Conservation (phyloP, 345 rosid genomes). For the Jatropha curcas region DNA sequence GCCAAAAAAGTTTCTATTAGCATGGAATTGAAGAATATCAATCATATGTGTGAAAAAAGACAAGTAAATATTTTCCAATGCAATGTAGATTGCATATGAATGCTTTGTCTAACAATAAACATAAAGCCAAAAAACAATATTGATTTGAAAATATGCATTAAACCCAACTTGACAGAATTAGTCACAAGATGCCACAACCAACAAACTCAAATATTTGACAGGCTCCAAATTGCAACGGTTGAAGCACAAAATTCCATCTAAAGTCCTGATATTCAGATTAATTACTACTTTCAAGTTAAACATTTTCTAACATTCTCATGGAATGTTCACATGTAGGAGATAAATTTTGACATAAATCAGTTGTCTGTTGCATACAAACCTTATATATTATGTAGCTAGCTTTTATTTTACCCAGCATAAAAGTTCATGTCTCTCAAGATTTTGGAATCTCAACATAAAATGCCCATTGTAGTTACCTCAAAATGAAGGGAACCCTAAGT, state of each 20-base stretch:
- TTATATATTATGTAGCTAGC: background rate
- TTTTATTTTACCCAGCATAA: background rate
- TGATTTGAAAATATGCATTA: background rate
- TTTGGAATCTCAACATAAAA: background rate
- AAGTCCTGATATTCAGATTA: background rate
- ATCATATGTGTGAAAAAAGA: background rate
- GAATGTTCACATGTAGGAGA: background rate
- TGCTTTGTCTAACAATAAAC: background rate
- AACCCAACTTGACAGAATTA: background rate
- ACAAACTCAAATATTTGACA: background rate
- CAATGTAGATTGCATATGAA: background rate
- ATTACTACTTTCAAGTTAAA: background rate
- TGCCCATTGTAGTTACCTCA: slow-evolving; percentile 44
- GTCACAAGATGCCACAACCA: background rate
- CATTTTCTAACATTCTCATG: background rate
- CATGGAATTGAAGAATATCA: background rate
- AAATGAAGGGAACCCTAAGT: slow-evolving; percentile 54
- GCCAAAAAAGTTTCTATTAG: background rate
- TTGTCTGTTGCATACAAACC: background rate
- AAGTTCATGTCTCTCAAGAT: background rate
- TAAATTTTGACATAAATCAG: background rate
- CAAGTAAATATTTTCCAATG: background rate
- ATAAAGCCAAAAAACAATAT: background rate
- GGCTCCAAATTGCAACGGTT: background rate
- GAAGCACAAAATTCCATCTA: background rate